Base-by-base conservation (phyloP, 2,329 filamentous ascomycete species). In the Xylaria sp. region DNA sequence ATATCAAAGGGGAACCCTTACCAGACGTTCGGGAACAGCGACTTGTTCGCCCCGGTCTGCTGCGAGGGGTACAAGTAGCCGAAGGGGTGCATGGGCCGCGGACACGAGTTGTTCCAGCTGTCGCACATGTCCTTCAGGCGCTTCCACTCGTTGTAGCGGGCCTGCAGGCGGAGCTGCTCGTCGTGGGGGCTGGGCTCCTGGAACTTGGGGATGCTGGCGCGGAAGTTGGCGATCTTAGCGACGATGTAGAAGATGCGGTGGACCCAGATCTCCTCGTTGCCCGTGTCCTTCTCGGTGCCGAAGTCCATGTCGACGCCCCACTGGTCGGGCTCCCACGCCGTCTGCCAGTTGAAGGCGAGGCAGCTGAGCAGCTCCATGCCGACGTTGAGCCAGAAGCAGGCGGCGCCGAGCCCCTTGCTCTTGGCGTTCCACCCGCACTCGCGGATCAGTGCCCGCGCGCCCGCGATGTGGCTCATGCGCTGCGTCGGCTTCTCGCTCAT, bases 341-440 rank as follows among this genome's bases (percentile, higher is more conserved):
- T 85, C 61, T 87, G 83, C 89, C 90, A 96, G 69, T 93, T 92
- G 72, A 91, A 91, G 61, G 91, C 88, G 16, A 97, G 77, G 70
- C 92, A 96, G 59, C 86, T 91, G 22, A 97, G 78, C n/a, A 97
- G 78, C 69, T 97, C 93, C 81, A 96, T 89, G 16, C 88, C 89
- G 16, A 96, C 86, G 64, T 95, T 96, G 37, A 97, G 78, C 92
- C 93, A 97, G 74, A 97, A 97, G 71, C 92, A 97, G 1, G 92
- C 91, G 0, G 87, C 84, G 1, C 91, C 92, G 18, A 96, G 84
- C 0, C 92, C 92, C 1, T 80, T 82, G 34, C 89, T 89, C 57
- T 80, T 84, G 0, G 91, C 91, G 64, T 91, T 88, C 93, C 93
- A 97, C 4, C 87, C 85, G 65, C 92, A 96, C 68, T 96, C 91